Evolutionary conservation across 805 yeast species (phyloP), one percentile per base, ranked within the genome.

Genomic region (Starmerella tilneyi): DNA sequence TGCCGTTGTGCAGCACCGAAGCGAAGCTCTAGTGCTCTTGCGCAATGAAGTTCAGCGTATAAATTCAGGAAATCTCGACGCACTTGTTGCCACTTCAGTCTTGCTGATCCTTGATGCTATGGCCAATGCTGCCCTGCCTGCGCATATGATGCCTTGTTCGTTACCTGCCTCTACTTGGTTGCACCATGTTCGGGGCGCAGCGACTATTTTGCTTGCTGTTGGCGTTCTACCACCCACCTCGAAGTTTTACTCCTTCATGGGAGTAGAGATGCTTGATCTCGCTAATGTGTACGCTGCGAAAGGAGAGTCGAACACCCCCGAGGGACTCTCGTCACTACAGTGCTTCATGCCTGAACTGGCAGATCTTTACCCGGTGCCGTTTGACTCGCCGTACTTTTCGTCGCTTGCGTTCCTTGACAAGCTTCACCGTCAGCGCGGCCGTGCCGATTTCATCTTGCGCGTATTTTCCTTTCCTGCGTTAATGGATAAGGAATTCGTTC

Each of bases 161-260:
- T 63, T 86, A 46, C 94, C 96, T 1, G 88, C 96, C 2, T 79
- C 92, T 3, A 94, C 96, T 0, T 89, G 97, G 97, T 79, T 89
- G 46, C 92, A 84, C 68, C 96, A 89, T 58, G 96, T 89, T 11
- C 83, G 92, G 56, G 97, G 96, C 26, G 95, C 96, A 0, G 96
- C 96, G 5, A 88, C 96, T 0, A 89, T 89, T 44, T 69, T 89
- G 41, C 83, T 95, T 1, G 94, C 96, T 0, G 95, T 88, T n/a
- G 85, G 96, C 86, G 96, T 95, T 4, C 67, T 86, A 41, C 79
- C 79, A 37, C 79, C 76, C 37, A 69, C 72, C 12, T 79, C 85
- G 3, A 63, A 81, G 44, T 80, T 80, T 59, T 74, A 76, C 57
- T 72, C 77, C 51, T 71, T 81, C 52, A 79, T 84, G 33, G 80